phyloP scores from a whole-genome alignment of 805 yeast species.

The Spathaspora hagerdaliae region DNA sequence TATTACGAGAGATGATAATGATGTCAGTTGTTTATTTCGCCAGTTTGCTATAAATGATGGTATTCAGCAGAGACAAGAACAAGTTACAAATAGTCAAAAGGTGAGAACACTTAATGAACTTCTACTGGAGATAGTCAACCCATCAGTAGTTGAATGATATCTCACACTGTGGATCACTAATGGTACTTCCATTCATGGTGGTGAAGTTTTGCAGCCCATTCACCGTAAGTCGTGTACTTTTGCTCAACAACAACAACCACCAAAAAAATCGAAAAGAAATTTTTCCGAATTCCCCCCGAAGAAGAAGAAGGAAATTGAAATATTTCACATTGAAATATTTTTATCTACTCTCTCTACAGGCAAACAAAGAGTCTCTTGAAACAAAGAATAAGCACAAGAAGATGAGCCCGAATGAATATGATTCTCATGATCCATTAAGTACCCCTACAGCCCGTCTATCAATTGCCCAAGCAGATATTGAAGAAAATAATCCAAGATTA shows the following conservation, averaged over 20 bases:
- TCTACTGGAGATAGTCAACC: neutral
- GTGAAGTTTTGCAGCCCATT: neutral
- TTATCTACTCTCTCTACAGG: too few species aligned
- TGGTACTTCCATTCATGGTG: neutral
- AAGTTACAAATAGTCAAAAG: neutral
- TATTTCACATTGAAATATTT: too few species aligned
- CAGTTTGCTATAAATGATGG: neutral
- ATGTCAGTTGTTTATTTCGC: too few species aligned
- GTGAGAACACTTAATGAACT: neutral
- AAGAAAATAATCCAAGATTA: constrained; percentile 12
- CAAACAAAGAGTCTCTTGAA: too few species aligned
- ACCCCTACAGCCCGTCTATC: constrained; percentile 25
- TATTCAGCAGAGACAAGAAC: neutral
- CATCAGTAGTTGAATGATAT: neutral
- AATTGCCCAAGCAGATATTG: constrained; percentile 18
- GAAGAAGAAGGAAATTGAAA: too few species aligned
- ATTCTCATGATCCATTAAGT: constrained; percentile 16
- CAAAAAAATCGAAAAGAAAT: too few species aligned
- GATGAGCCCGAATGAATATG: neutral
- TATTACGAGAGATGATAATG: neutral
- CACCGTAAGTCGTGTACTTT: neutral
- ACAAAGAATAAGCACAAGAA: too few species aligned
- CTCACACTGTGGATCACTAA: too few species aligned
- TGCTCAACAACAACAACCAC: too few species aligned
- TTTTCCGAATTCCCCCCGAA: too few species aligned